Conservation (phyloP, 2,329 filamentous ascomycete species). For the Sporothrix brasiliensis region DNA sequence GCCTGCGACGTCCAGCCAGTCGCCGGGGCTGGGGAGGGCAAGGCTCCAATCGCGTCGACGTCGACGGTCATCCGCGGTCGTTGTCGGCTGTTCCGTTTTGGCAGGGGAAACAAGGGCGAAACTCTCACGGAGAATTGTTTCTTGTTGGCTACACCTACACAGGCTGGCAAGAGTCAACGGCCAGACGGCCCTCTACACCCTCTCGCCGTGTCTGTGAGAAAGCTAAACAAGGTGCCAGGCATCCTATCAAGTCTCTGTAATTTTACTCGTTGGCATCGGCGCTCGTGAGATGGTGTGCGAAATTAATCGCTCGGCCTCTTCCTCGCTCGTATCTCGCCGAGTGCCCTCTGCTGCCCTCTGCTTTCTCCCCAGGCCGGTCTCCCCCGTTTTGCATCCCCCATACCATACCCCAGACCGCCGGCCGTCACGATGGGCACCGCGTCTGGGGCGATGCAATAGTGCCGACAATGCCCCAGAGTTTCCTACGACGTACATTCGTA, state of each 20-base stretch:
- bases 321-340: slow-evolving; percentile 3
- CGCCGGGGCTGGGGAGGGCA: neutral
- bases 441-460: too few species aligned
- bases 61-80: slow-evolving; percentile 1
- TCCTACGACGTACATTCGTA: too few species aligned
- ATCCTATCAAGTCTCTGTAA: neutral
- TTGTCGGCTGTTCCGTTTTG: slow-evolving; percentile 10
- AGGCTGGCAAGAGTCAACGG: neutral
- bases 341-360: neutral
- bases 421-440: neutral
- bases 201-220: neutral
- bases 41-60: slow-evolving; percentile 3
- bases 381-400: neutral
- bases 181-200: neutral
- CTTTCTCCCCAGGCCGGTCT: too few species aligned
- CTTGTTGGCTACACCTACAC: neutral
- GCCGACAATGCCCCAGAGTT: too few species aligned
- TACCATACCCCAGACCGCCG: neutral
- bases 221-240: neutral
- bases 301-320: neutral
- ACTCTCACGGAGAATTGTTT: neutral
- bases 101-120: neutral
- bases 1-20: too few species aligned
- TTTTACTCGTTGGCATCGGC: neutral
- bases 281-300: slow-evolving; percentile 14